Base-by-base conservation (phyloP, 2,329 filamentous ascomycete genomes). In the Colletotrichum lini region DNA sequence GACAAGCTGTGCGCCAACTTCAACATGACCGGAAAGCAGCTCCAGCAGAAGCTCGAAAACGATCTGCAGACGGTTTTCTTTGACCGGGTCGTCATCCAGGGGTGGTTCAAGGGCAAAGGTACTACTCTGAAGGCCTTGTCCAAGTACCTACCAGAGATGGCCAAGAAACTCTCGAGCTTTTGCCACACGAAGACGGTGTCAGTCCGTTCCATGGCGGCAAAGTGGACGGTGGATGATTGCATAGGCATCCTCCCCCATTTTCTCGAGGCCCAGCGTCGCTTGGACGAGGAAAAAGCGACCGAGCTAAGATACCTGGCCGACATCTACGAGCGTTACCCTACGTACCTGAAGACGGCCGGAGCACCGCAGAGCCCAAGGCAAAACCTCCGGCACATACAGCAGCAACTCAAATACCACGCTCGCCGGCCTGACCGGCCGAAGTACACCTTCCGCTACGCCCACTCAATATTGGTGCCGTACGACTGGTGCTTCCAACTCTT, bases 221-320 rank as follows among this genome's bases (percentile, higher is more conserved):
- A 35, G 8, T 56, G 53, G 53, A 38, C 30, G 35, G 10, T 30
- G 18, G 18, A 56, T 3, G 53, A 56, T 21, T 56, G 53, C 30
- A 38, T 56, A 18, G 53, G 38, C 18, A 12, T 56, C 18, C 30
- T 56, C 35, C 53, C 26, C 13, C 30, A 35, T n/a, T 30, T 56
- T 56, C 10, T 13, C 4, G 30, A 40, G 26, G 53, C 53, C 18
- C 26, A 40, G 18, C 15, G 21, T n/a, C 53, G 18, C 35, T 35
- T 56, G 6, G 30, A 60, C 18, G 42, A 47, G 7, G 42, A 30
- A 30, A 30, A 35, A 23, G 21, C 49, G 21, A 18, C 40, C 4
- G 61, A 64, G 21, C 49, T 64, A 2, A 35, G 50, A 12, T 50
- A 15, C 10, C 38, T 64, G 38, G 61, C 61, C 7, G 50, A 64